Conservation (phyloP, 225 moss, liverwort and hornwort species). For the Climacium dendroides region DNA sequence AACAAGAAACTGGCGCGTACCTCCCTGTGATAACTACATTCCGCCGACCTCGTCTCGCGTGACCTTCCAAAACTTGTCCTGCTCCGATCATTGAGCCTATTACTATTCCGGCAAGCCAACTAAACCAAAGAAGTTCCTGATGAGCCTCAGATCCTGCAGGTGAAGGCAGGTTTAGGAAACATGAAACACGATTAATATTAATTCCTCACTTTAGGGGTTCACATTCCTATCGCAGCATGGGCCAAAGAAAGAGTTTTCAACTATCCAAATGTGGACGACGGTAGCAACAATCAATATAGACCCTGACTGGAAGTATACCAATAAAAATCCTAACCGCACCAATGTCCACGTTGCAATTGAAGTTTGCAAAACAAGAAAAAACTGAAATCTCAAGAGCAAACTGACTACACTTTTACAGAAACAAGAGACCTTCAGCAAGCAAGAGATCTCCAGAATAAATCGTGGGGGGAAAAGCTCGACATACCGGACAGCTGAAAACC, state of each 20-base stretch:
- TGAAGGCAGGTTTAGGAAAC: background rate
- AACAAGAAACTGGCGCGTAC: constrained; percentile 8
- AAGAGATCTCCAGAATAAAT: background rate
- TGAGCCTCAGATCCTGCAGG: constrained; percentile 62
- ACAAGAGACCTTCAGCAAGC: background rate
- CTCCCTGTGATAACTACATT: constrained; percentile 93
- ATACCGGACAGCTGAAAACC: constrained; percentile 79
- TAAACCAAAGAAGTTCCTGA: constrained; percentile 81
- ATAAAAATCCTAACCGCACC: background rate
- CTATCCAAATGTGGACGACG: background rate
- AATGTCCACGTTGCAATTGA: background rate
- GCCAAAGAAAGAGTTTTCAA: background rate
- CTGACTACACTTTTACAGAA: background rate
- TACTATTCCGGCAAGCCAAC: constrained; percentile 90
- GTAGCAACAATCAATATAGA: background rate
- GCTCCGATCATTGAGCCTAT: constrained; percentile 91
- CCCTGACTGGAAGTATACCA: background rate
- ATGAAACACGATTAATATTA: background rate
- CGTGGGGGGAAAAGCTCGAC: background rate
- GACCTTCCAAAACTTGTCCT: constrained; percentile 79
- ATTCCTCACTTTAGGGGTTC: background rate
- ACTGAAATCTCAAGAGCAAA: background rate
- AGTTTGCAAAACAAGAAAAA: background rate
- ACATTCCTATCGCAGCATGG: background rate
- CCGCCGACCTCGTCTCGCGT: constrained; percentile 72